A percentile compares a stretch with the other conserved stretches of the same genome.
These are phyloP conservation scores for Lachnellula cervina DNA, from an alignment of 2,329 filamentous ascomycete species.

Conservation along the genomic window DNA sequence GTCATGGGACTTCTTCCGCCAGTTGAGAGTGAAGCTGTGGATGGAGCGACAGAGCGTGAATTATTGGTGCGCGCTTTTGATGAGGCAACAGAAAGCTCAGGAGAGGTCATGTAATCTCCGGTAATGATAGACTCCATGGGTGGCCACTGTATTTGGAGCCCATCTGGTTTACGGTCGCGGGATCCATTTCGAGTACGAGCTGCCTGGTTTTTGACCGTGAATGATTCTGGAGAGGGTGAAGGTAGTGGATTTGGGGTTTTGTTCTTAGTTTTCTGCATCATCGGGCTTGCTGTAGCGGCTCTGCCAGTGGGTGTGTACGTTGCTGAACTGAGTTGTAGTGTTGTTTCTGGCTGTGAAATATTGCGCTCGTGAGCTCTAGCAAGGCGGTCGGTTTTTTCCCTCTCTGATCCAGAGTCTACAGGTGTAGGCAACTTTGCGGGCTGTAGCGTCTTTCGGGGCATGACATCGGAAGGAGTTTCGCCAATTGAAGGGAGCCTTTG, in stretches of 20 bases:
- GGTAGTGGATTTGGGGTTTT: constrained; percentile 52
- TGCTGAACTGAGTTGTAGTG: constrained; percentile 35
- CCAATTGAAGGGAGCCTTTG: constrained; percentile 74
- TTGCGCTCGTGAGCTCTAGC: constrained; percentile 27
- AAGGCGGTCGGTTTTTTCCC: constrained; percentile 35
- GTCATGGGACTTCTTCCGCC: constrained; percentile 36
- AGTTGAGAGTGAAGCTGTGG: constrained; percentile 49
- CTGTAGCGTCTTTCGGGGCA: constrained; percentile 37
- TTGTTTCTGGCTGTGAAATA: constrained; percentile 28
- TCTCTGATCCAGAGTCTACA: constrained; percentile 43
- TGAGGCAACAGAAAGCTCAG: constrained; percentile 51
- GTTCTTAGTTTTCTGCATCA: constrained; percentile 49
- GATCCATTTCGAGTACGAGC: constrained; percentile 63
- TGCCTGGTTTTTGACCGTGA: constrained; percentile 57
- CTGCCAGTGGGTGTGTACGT: constrained; percentile 25
- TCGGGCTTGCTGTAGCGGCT: constrained; percentile 63
- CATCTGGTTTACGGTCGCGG: constrained; percentile 72
- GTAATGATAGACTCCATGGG: constrained; percentile 47
- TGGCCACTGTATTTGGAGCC: constrained; percentile 59
- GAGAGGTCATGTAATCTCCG: constrained; percentile 49
- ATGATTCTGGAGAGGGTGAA: constrained; percentile 61
- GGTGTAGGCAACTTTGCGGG: constrained; percentile 38
- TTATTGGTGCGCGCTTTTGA: constrained; percentile 51
- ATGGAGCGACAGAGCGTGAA: constrained; percentile 41
- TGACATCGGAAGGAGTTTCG: constrained; percentile 54